A percentile compares a stretch with the other conserved stretches of the same genome.
Evolutionary conservation across 2,329 filamentous ascomycete genomes (phyloP).

Genomic region (Diplodia corticola): DNA sequence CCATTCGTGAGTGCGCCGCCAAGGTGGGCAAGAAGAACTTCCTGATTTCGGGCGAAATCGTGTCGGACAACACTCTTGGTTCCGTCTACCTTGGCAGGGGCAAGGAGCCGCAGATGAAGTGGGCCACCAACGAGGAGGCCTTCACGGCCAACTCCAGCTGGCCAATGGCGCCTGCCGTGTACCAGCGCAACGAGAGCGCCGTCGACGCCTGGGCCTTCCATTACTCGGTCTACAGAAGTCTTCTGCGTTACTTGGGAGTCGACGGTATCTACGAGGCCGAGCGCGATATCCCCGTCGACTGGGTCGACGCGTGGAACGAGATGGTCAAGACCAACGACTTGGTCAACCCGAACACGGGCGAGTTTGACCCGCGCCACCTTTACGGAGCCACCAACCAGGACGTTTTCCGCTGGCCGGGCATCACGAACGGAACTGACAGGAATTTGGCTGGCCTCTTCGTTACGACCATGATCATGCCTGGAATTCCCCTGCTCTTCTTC

Average conservation of each 20-base stretch:
- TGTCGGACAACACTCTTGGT: constrained; percentile 38
- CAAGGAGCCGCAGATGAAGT: constrained; percentile 56
- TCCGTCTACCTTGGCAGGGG: constrained; percentile 66
- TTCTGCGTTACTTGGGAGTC: background rate
- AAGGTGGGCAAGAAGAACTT: constrained; percentile 63
- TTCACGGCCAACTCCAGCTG: constrained; percentile 51
- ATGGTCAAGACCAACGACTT: constrained; percentile 62
- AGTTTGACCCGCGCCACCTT: constrained; percentile 65
- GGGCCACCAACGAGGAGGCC: constrained; percentile 50
- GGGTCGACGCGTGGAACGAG: constrained; percentile 55
- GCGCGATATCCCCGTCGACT: constrained; percentile 40
- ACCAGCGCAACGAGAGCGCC: constrained; percentile 53
- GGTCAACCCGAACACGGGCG: constrained; percentile 60
- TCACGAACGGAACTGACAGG: constrained; percentile 58
- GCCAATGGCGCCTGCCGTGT: constrained; percentile 38
- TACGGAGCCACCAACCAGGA: constrained; percentile 67
- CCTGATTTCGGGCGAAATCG: constrained; percentile 64
- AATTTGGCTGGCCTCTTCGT: constrained; percentile 61
- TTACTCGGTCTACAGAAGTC: constrained; percentile 60
- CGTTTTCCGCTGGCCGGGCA: constrained; percentile 63
- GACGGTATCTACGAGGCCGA: constrained; percentile 12
- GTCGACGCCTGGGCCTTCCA: constrained; percentile 64
- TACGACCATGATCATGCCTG: constrained; percentile 60
- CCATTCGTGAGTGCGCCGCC: constrained; percentile 59
- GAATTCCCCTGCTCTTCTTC: constrained; percentile 62